phyloP scores from a whole-genome alignment of 1,284 basidiomycete species.

The Trametes versicolor region DNA sequence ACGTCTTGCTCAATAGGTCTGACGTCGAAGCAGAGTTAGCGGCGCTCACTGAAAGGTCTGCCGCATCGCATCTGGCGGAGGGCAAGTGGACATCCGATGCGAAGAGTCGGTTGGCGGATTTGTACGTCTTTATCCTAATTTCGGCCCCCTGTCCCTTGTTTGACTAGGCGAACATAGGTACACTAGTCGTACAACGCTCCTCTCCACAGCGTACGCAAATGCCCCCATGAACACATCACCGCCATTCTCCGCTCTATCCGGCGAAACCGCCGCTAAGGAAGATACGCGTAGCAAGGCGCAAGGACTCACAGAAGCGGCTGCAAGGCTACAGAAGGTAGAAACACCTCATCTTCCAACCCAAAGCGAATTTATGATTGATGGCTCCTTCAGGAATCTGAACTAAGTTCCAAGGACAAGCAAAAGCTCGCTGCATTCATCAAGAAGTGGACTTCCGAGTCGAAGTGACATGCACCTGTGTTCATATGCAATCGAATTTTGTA shows the following conservation, averaged over 20 bases:
- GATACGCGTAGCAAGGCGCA: constrained; percentile 24
- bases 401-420: constrained; percentile 35
- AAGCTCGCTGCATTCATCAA: constrained; percentile 38
- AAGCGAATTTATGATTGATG: background rate
- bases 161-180: constrained; percentile 18
- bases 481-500: no score
- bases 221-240: constrained; percentile 41
- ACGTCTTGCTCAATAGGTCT: constrained; percentile 36
- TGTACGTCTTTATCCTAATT: constrained; percentile 31
- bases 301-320: constrained; percentile 28
- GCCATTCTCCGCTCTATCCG: constrained; percentile 34
- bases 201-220: constrained; percentile 36
- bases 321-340: constrained; percentile 35
- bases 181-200: constrained; percentile 23
- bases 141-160: background rate
- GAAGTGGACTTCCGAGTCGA: constrained; percentile 32
- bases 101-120: constrained; percentile 10
- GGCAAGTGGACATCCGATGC: constrained; percentile 27
- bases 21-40: constrained; percentile 36
- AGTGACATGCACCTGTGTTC: background rate
- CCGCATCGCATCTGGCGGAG: constrained; percentile 17
- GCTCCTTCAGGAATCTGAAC: constrained; percentile 21
- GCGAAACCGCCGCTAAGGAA: constrained; percentile 17
- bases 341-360: background rate
- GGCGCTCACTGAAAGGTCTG: constrained; percentile 10